Evolutionary conservation across 2,329 filamentous ascomycete species (phyloP).

Genomic region (Sphaerulina populicola): DNA sequence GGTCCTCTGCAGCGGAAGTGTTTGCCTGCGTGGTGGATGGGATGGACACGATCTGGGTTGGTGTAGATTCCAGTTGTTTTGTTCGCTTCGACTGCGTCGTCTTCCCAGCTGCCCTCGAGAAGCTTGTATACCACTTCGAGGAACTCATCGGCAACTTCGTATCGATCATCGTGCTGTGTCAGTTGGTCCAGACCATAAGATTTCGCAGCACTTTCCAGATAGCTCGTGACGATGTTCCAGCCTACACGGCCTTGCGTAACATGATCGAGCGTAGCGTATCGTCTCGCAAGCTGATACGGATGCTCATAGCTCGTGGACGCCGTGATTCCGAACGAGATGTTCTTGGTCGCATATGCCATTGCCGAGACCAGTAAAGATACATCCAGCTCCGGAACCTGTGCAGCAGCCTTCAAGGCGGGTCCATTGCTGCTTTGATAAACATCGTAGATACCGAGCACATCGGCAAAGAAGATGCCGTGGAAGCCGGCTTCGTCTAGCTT

Average conservation of each 20-base stretch:
- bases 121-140: slow-evolving; percentile 29
- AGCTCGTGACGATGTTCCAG: slow-evolving; percentile 47
- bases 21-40: slow-evolving; percentile 36
- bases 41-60: slow-evolving; percentile 48
- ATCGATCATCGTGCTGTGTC: slow-evolving; percentile 44
- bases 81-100: slow-evolving; percentile 41
- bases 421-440: slow-evolving; percentile 36
- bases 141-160: slow-evolving; percentile 44
- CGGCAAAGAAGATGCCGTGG: slow-evolving; percentile 46
- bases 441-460: slow-evolving; percentile 43
- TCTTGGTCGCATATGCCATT: slow-evolving; percentile 41
- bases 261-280: slow-evolving; percentile 34
- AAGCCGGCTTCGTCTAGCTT: slow-evolving; percentile 44
- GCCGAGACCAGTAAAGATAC: slow-evolving; percentile 35
- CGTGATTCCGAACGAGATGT: slow-evolving; percentile 36
- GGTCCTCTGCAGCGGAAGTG: slow-evolving; percentile 41
- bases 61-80: slow-evolving; percentile 52
- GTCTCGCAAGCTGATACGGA: slow-evolving; percentile 32
- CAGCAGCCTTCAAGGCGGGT: slow-evolving; percentile 51
- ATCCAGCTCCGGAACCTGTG: slow-evolving; percentile 62
- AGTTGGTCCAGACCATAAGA: slow-evolving; percentile 42
- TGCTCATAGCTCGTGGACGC: slow-evolving; percentile 34
- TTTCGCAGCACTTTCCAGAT: slow-evolving; percentile 42
- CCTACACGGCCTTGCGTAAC: slow-evolving; percentile 33
- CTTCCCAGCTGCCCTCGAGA: slow-evolving; percentile 28